A percentile compares a stretch with the other conserved stretches of the same genome.
phyloP scores from a whole-genome alignment of 768 basidiomycete species.

The Lentinula aciculospora region DNA sequence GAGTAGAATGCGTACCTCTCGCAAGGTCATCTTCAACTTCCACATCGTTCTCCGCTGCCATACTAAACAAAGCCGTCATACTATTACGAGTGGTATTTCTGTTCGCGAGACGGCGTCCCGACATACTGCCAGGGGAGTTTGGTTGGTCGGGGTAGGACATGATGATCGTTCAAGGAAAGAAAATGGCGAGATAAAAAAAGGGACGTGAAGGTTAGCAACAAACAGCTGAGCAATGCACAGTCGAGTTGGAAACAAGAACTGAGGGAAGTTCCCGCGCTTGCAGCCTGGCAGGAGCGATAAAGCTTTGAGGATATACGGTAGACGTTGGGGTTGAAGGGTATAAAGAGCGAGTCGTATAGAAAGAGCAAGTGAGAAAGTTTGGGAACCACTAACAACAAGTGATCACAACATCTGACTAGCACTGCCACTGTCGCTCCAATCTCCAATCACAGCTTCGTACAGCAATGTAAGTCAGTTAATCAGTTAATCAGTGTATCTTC shows the following conservation, averaged over 20 bases:
- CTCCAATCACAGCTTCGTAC: neutral
- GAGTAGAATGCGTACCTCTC: constrained; percentile 47
- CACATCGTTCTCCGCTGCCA: constrained; percentile 98
- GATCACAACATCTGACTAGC: neutral
- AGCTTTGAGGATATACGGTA: constrained; percentile 18
- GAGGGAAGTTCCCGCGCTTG: constrained; percentile 43
- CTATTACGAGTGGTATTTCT: constrained; percentile 95
- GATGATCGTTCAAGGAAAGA: constrained; percentile 26
- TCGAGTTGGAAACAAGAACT: constrained; percentile 10
- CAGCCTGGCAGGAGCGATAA: constrained; percentile 17
- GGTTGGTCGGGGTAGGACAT: constrained; percentile 64
- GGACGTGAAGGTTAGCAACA: constrained; percentile 10
- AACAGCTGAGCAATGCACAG: constrained; percentile 12
- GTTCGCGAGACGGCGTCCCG: constrained; percentile 76
- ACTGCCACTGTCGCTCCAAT: neutral
- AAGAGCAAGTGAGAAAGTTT: neutral
- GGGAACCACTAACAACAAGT: neutral
- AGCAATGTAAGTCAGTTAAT: too few relatives aligned
- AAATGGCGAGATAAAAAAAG: constrained; percentile 16
- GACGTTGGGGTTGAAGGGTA: constrained; percentile 27
- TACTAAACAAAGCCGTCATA: constrained; percentile 92
- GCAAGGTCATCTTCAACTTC: constrained; percentile 97
- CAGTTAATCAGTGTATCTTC: too few relatives aligned
- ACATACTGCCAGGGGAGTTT: constrained; percentile 58
- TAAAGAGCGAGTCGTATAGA: constrained; percentile 19